phyloP scores from a whole-genome alignment of 2,329 filamentous ascomycete genomes.

The Hirsutella minnesotensis region DNA sequence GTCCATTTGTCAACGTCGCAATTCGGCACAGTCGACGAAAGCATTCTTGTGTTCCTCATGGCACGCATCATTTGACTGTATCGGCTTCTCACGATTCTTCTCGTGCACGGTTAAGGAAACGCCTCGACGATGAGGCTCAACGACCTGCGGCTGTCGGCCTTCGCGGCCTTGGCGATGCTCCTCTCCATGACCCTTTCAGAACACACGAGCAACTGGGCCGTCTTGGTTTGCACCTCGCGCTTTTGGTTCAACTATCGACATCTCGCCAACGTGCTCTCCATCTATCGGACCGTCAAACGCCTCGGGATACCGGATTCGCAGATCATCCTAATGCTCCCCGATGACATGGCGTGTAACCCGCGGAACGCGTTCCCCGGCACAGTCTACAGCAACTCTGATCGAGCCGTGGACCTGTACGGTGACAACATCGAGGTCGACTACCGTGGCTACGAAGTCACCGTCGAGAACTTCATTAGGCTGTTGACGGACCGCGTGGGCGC shows the following conservation, averaged over 20 bases:
- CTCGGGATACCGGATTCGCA: slow-evolving; percentile 96
- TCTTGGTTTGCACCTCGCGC: slow-evolving; percentile 93
- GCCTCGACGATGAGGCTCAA: slow-evolving; percentile 36
- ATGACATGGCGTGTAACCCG: slow-evolving; percentile 99
- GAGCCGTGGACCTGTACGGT: slow-evolving; percentile 89
- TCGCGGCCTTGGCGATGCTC: slow-evolving; percentile 36
- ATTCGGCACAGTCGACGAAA: background rate
- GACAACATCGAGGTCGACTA: slow-evolving; percentile 99
- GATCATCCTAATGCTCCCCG: slow-evolving; percentile 99
- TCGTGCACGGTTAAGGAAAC: no score
- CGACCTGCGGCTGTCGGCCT: slow-evolving; percentile 30
- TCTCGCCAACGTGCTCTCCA: slow-evolving; percentile 90
- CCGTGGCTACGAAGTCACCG: slow-evolving; percentile 93
- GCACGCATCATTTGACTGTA: background rate
- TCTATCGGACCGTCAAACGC: slow-evolving; percentile 96
- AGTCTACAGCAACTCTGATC: slow-evolving; percentile 96
- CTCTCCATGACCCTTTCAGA: slow-evolving; percentile 43
- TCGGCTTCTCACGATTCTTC: no score
- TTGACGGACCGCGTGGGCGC: slow-evolving; percentile 89
- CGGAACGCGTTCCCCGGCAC: slow-evolving; percentile 96
- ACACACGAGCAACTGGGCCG: slow-evolving; percentile 98
- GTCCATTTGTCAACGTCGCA: slow-evolving; percentile 1
- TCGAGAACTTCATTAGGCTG: slow-evolving; percentile 95
- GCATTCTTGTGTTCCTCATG: background rate
- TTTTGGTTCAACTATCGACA: slow-evolving; percentile 99